These are phyloP conservation scores for Euphorbia schlechtendalii DNA, from an alignment of 441 rosid genomes.

Conservation along the genomic window DNA sequence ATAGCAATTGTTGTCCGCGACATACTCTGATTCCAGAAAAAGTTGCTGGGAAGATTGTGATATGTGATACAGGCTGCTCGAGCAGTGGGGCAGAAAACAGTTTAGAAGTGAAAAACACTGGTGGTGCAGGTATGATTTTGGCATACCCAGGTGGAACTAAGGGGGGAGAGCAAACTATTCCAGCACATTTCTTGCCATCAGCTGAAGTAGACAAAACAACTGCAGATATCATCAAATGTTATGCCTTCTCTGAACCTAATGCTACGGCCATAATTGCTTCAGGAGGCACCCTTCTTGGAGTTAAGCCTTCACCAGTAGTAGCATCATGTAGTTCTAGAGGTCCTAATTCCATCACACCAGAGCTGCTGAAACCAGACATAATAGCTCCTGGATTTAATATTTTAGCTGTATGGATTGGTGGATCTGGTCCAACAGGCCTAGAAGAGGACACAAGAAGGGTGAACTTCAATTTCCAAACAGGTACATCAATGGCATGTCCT, in stretches of 20 bases:
- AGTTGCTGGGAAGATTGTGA: conserved; percentile 47
- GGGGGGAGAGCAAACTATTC: conserved; percentile 72
- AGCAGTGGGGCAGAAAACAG: conserved; percentile 39
- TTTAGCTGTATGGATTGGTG: conserved; percentile 76
- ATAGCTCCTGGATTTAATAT: conserved; percentile 93
- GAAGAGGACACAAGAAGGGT: conserved; percentile 55
- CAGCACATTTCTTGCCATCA: conserved; percentile 72
- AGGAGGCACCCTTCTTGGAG: background rate
- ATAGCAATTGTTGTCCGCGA: conserved; percentile 33
- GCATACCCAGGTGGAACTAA: conserved; percentile 36
- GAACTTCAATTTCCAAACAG: conserved; percentile 76
- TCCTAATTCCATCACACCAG: conserved; percentile 59
- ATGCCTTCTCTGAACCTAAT: background rate
- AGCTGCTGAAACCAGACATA: conserved; percentile 76
- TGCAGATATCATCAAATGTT: conserved; percentile 33
- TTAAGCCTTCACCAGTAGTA: conserved; percentile 30
- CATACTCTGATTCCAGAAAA: conserved; percentile 27
- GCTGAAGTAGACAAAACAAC: conserved; percentile 61
- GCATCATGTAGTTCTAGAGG: conserved; percentile 95
- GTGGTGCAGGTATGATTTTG: conserved; percentile 46
- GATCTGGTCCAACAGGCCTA: conserved; percentile 68
- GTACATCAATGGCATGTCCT: conserved; percentile 66
- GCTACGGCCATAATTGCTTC: background rate
- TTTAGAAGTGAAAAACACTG: conserved; percentile 37
- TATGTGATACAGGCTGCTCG: conserved; percentile 46